Evolutionary conservation across 371 early-diverging fungal genomes (phyloP).

Genomic region (Saksenaea oblongispora): DNA sequence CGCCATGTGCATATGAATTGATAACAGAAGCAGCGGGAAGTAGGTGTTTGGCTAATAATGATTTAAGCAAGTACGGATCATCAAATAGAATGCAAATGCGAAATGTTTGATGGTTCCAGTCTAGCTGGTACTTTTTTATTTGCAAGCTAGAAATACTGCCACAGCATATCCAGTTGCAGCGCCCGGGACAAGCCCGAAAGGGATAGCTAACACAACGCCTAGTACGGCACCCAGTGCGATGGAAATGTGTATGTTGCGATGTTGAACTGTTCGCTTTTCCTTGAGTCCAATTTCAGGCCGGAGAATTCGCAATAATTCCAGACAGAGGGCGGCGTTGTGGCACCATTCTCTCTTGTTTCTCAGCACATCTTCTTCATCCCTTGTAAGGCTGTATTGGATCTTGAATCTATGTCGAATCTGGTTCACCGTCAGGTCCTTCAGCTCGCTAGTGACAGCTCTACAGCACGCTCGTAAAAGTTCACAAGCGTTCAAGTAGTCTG

Average conservation of each 20-base stretch:
- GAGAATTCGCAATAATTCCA: not conserved
- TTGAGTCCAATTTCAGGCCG: not conserved
- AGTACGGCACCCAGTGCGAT: not conserved
- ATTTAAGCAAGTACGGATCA: too few relatives aligned
- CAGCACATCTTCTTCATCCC: not conserved
- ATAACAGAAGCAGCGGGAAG: too few relatives aligned
- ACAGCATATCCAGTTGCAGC: not conserved
- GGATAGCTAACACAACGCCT: not conserved
- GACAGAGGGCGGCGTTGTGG: not conserved
- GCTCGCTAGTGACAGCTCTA: not conserved
- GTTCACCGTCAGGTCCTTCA: not conserved
- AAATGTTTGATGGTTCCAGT: too few relatives aligned
- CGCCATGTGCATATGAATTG: too few relatives aligned
- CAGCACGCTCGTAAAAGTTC: not conserved
- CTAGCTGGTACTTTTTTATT: not conserved
- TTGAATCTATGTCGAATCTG: not conserved
- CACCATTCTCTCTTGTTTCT: not conserved
- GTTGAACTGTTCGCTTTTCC: not conserved
- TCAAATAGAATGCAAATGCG: too few relatives aligned
- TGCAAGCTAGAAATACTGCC: not conserved
- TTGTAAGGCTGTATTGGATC: not conserved
- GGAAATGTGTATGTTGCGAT: not conserved
- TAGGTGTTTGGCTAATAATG: too few relatives aligned
- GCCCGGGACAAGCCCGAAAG: not conserved
- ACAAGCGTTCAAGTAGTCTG: not conserved